Evolutionary conservation across 2,329 filamentous ascomycete species (phyloP).

Genomic region (Fusarium hostae): DNA sequence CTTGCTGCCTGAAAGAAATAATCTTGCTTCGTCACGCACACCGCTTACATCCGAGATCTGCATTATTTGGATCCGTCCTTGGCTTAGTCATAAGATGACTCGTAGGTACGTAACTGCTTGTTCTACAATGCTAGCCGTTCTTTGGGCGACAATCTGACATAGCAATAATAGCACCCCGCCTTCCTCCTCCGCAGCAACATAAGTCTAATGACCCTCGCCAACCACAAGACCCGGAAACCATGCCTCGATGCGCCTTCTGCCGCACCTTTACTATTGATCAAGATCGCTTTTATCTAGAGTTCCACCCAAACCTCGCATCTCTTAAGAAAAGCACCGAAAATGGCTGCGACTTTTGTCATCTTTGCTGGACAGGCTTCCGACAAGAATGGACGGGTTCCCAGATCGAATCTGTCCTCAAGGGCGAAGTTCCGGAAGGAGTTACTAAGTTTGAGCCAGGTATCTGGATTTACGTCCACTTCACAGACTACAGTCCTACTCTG

Average conservation of each 20-base stretch:
- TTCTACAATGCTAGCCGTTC: neutral
- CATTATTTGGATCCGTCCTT: too few species aligned
- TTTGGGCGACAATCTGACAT: neutral
- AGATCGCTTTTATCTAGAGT: neutral
- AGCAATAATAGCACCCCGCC: neutral
- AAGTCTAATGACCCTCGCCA: neutral
- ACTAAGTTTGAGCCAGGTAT: neutral
- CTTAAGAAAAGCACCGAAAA: neutral
- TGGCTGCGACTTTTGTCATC: constrained; percentile 13
- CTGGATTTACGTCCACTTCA: constrained; percentile 17
- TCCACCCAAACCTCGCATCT: constrained; percentile 1
- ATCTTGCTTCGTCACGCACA: too few species aligned
- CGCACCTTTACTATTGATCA: neutral
- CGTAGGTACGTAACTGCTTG: neutral
- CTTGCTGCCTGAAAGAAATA: too few species aligned
- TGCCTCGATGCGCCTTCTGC: neutral
- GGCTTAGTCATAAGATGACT: neutral
- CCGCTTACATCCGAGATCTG: rapidly evolving
- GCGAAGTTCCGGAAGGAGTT: neutral
- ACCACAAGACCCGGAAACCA: neutral
- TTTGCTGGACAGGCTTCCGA: constrained; percentile 14
- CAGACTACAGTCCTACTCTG: neutral
- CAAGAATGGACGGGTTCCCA: neutral
- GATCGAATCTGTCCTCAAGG: neutral
- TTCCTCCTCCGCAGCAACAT: neutral